phyloP scores from a whole-genome alignment of 2,329 filamentous ascomycete species.

The Aureobasidium lini region DNA sequence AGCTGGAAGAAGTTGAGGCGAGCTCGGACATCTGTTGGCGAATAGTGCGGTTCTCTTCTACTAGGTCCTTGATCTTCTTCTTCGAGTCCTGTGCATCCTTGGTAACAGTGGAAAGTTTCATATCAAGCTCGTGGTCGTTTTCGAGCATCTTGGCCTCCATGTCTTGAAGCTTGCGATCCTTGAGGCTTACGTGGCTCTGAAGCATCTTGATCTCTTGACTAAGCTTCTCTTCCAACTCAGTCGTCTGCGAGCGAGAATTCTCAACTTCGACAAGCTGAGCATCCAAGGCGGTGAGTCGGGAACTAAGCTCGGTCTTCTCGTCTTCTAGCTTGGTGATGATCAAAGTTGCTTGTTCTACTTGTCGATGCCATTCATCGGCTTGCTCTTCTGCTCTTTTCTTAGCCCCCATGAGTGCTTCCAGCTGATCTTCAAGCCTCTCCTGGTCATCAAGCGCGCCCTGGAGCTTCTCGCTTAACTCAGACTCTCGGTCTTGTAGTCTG shows the following conservation, averaged over 20 bases:
- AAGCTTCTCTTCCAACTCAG: constrained; percentile 66
- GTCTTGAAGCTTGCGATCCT: constrained; percentile 83
- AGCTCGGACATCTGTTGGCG: constrained; percentile 80
- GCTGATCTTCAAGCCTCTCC: constrained; percentile 84
- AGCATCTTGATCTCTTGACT: constrained; percentile 84
- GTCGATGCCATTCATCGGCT: constrained; percentile 66
- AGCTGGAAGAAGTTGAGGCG: constrained; percentile 85
- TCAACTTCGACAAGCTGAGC: constrained; percentile 63
- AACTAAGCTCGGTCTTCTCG: constrained; percentile 70
- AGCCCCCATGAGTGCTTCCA: constrained; percentile 79
- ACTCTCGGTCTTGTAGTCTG: constrained; percentile 83
- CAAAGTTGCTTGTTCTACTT: constrained; percentile 84
- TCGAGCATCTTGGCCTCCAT: constrained; percentile 77
- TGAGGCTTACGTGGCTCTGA: constrained; percentile 78
- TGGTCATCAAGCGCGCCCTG: constrained; percentile 89
- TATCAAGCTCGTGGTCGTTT: constrained; percentile 78
- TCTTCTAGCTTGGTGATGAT: constrained; percentile 80
- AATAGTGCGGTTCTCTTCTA: constrained; percentile 72
- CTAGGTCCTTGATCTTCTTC: constrained; percentile 65
- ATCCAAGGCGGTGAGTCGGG: constrained; percentile 63
- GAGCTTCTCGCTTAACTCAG: constrained; percentile 87
- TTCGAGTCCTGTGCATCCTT: constrained; percentile 73
- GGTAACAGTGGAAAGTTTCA: constrained; percentile 69
- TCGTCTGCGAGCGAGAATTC: constrained; percentile 62
- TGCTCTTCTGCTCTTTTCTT: constrained; percentile 86